Evolutionary conservation across 2,329 filamentous ascomycete genomes (phyloP), one percentile per base, ranked within the genome.

Genomic region (Fulvia fulva): DNA sequence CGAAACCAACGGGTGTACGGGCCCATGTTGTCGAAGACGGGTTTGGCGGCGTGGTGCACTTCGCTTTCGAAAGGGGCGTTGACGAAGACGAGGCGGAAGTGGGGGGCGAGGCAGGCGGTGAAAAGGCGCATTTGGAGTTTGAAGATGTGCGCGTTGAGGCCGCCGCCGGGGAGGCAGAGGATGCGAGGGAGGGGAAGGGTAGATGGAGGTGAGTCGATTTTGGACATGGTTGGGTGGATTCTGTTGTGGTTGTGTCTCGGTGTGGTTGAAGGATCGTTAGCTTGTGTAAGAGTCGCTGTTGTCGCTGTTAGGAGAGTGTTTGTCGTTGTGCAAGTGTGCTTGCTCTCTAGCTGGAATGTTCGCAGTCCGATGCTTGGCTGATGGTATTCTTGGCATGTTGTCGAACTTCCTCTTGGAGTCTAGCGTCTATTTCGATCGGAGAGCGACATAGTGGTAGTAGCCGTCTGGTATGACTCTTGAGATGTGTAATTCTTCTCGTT

Each of bases 161-260:
- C 75, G 30, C 71, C 70, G 59, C 75, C 75, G 65, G 77, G 75
- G 32, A 77, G 72, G 67, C 73, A 73, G 43, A 77, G 69, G 55
- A 77, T 65, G n/a, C 60, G 59, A n/a, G 65, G 58, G n/a, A 53
- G 51, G 37, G 4, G 37, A 19, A 41, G 37, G 14, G 37, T 41
- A n/a, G n/a, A 14, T 41, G 37, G 37, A 19, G 37, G 37, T n/a
- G 37, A 41, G 37, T 41, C 37, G 37, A 41, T 16, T n/a, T 41
- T 41, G 14, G 14, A n/a, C 37, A 41, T 41, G 37, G 37, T 41
- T n/a, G 37, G 30, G 11, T 3, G 16, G 11, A 8, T 14, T 14
- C 37, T 41, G 37, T 41, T 41, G 37, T n/a, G 37, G 9, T 41
- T 41, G 37, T 19, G 37, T 41, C 8, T 41, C 14, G 30, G 16